Percentiles rank a stretch among this genome's conserved stretches.
Evolutionary conservation across 2,329 filamentous ascomycete species (phyloP).

Genomic region (Sarocladiaceae sp.): DNA sequence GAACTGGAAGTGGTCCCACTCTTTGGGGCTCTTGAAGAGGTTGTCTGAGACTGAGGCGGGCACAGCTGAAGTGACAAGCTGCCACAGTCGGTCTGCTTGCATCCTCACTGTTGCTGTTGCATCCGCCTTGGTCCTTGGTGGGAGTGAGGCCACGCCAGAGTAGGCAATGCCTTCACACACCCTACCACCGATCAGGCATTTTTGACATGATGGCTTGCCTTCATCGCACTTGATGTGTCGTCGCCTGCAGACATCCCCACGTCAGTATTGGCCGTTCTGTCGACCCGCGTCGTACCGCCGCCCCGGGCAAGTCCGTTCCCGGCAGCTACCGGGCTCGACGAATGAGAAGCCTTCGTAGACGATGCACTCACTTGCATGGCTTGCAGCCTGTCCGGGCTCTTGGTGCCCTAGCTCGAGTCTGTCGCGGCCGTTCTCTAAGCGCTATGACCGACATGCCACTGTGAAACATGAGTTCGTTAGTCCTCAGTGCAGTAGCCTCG

Average conservation of each 20-base stretch:
- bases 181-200: not conserved
- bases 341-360: not conserved
- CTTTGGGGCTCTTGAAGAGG: not conserved
- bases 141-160: not conserved
- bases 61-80: not conserved
- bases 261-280: too few species aligned
- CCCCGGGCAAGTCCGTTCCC: too few species aligned
- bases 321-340: not conserved
- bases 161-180: conserved; percentile 1
- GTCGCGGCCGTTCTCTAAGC: not conserved
- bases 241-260: not conserved
- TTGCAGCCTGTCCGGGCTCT: conserved; percentile 5
- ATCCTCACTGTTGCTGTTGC: not conserved
- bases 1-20: conserved; percentile 4
- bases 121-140: not conserved
- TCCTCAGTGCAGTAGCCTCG: not conserved
- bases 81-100: not conserved
- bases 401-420: conserved; percentile 3
- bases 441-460: not conserved
- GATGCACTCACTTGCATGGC: not conserved
- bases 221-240: conserved; percentile 7
- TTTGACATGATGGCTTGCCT: conserved; percentile 3
- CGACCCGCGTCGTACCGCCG: too few species aligned
- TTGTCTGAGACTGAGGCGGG: not conserved
- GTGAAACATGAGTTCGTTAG: not conserved